Base-by-base conservation (phyloP, 2,329 filamentous ascomycete species). In the Clarireedia paspali region DNA sequence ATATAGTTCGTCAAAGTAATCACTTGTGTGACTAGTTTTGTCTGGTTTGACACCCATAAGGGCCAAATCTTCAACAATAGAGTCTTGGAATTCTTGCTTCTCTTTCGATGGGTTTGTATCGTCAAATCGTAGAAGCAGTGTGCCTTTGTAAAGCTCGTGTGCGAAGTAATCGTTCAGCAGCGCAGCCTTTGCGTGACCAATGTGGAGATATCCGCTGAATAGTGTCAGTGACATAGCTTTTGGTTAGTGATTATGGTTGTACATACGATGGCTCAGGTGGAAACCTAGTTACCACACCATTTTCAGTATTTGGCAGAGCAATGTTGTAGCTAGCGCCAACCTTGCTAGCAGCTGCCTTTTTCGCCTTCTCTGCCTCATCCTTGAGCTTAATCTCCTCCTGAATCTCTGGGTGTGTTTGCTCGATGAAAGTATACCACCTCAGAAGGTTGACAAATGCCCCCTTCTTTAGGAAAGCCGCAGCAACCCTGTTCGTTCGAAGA, bases 21-120 rank as follows among this genome's bases (percentile, higher is more conserved):
- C 91, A 66, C 89, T 95, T 2, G 94, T 96, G 75, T 92, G 95
- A 17, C 89, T 89, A 57, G 91, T 80, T 62, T 81, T 81, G 72
- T 96, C 92, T 23, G 91, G 89, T 73, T 88, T 89, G 72, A 99
- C 89, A 30, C 91, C 92, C 80, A 99, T 90, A 53, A 97, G 80
- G 50, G 85, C 84, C 50, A 96, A 81, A 72, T 99, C 94, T 75
- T 96, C 87, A 40, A 96, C 78, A 60, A 99, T 99, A 5, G 91
- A 82, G 73, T 97, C 91, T 70, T 97, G 87, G 71, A 87, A 99
- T 75, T 97, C 94, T 70, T 92, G 85, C 77, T 95, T 96, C 78
- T 99, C 94, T 72, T 97, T 97, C 58, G 88, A 85, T 6, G 94
- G 94, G 74, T 99, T 99, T 56, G 94, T 99, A 69, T 99, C 94